phyloP scores from a whole-genome alignment of 768 basidiomycete species.

The Pleurotus ostreatus region DNA sequence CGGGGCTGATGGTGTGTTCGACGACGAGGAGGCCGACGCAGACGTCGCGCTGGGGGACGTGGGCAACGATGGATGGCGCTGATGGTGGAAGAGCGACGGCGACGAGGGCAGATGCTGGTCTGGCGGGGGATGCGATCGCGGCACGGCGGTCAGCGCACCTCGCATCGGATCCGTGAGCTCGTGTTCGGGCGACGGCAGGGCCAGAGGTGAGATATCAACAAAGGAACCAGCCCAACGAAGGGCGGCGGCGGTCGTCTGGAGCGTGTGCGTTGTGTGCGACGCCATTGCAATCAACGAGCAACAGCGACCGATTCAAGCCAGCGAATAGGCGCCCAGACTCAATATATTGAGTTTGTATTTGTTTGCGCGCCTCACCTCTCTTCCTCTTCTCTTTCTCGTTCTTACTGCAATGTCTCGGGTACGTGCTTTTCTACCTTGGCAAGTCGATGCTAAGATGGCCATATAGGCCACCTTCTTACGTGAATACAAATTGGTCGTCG shows the following conservation, averaged over 20 bases:
- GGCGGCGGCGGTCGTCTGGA: conserved; percentile 54
- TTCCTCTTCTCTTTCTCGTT: too few species aligned
- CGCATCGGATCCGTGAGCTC: conserved; percentile 91
- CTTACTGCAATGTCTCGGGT: too few species aligned
- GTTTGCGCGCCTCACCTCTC: too few species aligned
- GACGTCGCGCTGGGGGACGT: background rate
- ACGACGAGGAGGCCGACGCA: too few species aligned
- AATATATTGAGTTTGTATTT: too few species aligned
- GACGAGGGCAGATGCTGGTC: background rate
- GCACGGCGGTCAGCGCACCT: conserved; percentile 61
- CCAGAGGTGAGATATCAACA: conserved; percentile 81
- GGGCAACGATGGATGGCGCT: background rate
- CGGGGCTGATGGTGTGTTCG: too few species aligned
- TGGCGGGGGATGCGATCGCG: conserved; percentile 47
- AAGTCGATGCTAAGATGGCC: too few species aligned
- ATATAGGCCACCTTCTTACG: conserved; percentile 81
- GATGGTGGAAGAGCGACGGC: background rate
- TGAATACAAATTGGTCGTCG: conserved; percentile 98
- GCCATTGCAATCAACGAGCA: too few species aligned
- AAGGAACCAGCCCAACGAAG: conserved; percentile 84
- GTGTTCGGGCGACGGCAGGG: conserved; percentile 86
- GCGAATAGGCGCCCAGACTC: too few species aligned
- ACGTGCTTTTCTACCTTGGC: too few species aligned
- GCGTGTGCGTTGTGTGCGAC: background rate
- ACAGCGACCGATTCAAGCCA: too few species aligned